A percentile compares a stretch with the other conserved stretches of the same genome.
Evolutionary conservation across 768 basidiomycete genomes (phyloP).

Genomic region (Boletus reticulatus): DNA sequence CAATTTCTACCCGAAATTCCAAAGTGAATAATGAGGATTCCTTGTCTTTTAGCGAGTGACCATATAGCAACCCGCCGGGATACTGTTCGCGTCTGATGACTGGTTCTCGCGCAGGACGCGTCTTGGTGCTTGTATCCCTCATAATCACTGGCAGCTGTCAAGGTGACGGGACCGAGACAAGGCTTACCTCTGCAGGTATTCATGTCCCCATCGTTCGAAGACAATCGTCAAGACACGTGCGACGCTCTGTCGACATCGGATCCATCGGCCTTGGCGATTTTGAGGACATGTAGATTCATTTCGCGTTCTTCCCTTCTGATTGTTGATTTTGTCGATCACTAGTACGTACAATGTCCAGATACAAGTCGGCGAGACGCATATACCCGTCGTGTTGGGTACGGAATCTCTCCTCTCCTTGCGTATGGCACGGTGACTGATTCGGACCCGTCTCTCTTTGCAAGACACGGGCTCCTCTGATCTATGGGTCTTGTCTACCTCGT

Average conservation of each 20-base stretch:
- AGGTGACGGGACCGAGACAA: neutral
- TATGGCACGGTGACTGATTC: slow-evolving; percentile 1
- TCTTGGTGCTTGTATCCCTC: slow-evolving; percentile 7
- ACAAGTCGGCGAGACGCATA: slow-evolving; percentile 48
- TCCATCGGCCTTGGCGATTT: slow-evolving; percentile 59
- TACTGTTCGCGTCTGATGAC: neutral
- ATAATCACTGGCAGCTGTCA: neutral
- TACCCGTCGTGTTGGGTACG: slow-evolving; percentile 61
- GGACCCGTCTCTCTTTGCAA: slow-evolving; percentile 18
- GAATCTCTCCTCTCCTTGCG: neutral
- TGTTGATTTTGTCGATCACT: neutral
- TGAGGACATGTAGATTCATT: slow-evolving; percentile 52
- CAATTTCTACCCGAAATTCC: neutral
- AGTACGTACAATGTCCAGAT: slow-evolving; percentile 67
- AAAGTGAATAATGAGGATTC: neutral
- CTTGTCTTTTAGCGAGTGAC: neutral
- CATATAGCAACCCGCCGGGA: neutral
- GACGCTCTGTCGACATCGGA: slow-evolving; percentile 23
- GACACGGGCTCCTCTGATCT: slow-evolving; percentile 80
- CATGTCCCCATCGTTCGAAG: slow-evolving; percentile 24
- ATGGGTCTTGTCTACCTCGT: slow-evolving; percentile 66
- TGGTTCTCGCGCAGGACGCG: slow-evolving; percentile 1
- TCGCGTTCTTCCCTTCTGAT: neutral
- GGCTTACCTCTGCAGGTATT: slow-evolving; percentile 17
- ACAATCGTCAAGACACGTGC: neutral